Evolutionary conservation across 225 moss, liverwort and hornwort species (phyloP).

Genomic region (Neckera pumila): DNA sequence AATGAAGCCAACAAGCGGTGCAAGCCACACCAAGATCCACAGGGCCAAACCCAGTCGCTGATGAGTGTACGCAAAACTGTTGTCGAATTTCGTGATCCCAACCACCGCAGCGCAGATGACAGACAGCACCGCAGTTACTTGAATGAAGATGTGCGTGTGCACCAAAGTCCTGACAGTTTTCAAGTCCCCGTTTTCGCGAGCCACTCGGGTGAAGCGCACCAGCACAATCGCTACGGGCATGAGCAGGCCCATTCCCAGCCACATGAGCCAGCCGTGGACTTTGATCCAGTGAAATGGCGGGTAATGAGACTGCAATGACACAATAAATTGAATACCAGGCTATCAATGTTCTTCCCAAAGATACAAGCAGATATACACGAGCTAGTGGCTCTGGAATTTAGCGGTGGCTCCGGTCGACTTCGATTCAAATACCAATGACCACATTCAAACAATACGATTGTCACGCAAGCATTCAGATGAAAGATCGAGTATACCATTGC

Average conservation of each 20-base stretch:
- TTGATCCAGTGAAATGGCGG: slow-evolving; percentile 37
- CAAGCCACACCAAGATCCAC: slow-evolving; percentile 36
- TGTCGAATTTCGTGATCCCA: not conserved
- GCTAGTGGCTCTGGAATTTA: not conserved
- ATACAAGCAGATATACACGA: not conserved
- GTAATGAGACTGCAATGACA: not conserved
- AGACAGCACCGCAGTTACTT: slow-evolving; percentile 12
- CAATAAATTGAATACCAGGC: not conserved
- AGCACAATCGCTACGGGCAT: slow-evolving; percentile 47
- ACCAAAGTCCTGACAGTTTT: slow-evolving; percentile 10
- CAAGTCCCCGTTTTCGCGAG: slow-evolving; percentile 4
- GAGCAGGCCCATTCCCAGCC: slow-evolving; percentile 52
- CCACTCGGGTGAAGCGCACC: slow-evolving; percentile 28
- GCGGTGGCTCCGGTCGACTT: not conserved
- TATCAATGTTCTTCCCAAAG: not conserved
- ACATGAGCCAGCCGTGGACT: slow-evolving; percentile 65
- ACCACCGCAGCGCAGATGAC: not conserved
- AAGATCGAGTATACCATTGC: not conserved
- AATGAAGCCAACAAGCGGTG: slow-evolving; percentile 40
- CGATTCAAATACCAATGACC: not conserved
- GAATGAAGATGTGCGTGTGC: slow-evolving; percentile 23
- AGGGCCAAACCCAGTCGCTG: slow-evolving; percentile 52
- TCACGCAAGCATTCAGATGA: not conserved
- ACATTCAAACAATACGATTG: not conserved
- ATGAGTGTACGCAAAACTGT: slow-evolving; percentile 42